Percentiles rank a stretch among this genome's conserved stretches.
These are phyloP conservation scores for Aspergillus olivimuriae DNA, from an alignment of 495 filamentous ascomycete species.

Conservation along the genomic window DNA sequence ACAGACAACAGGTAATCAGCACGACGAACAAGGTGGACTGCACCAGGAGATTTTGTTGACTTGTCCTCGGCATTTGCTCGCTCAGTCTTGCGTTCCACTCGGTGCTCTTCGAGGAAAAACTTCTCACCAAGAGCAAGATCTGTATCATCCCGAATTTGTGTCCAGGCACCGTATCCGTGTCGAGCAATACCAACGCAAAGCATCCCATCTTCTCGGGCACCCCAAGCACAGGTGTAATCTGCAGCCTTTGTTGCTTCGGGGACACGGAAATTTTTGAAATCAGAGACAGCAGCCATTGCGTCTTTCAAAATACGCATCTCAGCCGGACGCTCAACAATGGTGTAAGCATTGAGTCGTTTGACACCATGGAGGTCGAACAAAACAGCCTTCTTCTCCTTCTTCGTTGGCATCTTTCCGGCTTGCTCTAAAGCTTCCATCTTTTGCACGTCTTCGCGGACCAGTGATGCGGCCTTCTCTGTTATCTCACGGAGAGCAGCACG, in stretches of 20 bases:
- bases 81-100: conserved; percentile 95
- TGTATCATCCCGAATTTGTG: conserved; percentile 81
- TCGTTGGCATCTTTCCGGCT: conserved; percentile 69
- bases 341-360: conserved; percentile 91
- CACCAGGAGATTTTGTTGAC: conserved; percentile 83
- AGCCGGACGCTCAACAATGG: conserved; percentile 77
- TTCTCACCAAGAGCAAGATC: conserved; percentile 85
- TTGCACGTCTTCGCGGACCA: conserved; percentile 62
- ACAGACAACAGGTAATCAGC: conserved; percentile 92
- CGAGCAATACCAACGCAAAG: conserved; percentile 85
- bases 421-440: conserved; percentile 56
- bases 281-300: conserved; percentile 54
- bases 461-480: conserved; percentile 57
- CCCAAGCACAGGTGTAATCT: conserved; percentile 83
- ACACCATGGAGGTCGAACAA: conserved; percentile 89
- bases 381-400: conserved; percentile 95
- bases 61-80: conserved; percentile 68
- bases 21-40: conserved; percentile 90
- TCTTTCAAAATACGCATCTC: conserved; percentile 81
- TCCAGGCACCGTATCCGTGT: conserved; percentile 94
- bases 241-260: conserved; percentile 87
- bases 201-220: conserved; percentile 92
- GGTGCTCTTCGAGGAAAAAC: conserved; percentile 94
- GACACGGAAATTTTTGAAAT: conserved; percentile 74
- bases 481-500: conserved; percentile 66